These are phyloP conservation scores for Nitzschia inconspicua DNA, from an alignment of 108 stramenopile species.

Conservation along the genomic window DNA sequence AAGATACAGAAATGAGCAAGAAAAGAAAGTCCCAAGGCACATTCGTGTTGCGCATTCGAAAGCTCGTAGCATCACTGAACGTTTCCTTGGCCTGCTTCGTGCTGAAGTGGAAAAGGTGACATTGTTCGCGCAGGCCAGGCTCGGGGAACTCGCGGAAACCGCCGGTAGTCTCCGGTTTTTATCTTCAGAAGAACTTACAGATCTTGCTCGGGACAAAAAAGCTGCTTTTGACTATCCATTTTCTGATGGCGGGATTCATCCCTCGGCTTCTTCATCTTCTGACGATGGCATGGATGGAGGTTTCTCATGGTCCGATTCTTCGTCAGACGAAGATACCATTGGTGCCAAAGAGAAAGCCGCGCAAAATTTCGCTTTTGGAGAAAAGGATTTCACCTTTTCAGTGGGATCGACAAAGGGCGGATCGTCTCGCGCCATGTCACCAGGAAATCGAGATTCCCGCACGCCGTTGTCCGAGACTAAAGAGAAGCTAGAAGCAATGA, in stretches of 20 bases:
- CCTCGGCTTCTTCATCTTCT: conserved; percentile 51
- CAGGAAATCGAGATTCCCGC: not conserved
- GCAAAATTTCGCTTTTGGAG: no score
- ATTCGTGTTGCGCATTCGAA: conserved; percentile 67
- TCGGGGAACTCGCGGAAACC: conserved; percentile 81
- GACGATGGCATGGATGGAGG: conserved; percentile 38
- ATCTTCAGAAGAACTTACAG: conserved; percentile 28
- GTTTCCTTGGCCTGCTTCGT: conserved; percentile 64
- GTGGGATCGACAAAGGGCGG: not conserved
- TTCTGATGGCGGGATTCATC: conserved; percentile 60
- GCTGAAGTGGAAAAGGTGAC: conserved; percentile 82
- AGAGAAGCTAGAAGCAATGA: conserved; percentile 38
- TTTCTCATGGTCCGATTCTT: conserved; percentile 44
- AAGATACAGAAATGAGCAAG: conserved; percentile 20
- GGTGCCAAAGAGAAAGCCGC: no score
- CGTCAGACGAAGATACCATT: conserved; percentile 32
- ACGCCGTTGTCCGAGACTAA: conserved; percentile 2
- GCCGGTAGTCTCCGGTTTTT: conserved; percentile 70
- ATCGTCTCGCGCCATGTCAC: not conserved
- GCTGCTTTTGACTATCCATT: conserved; percentile 47
- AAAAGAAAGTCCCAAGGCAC: conserved; percentile 52
- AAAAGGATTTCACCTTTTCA: no score
- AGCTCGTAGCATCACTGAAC: conserved; percentile 54
- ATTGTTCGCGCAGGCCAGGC: conserved; percentile 57
- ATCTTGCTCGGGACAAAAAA: not conserved